phyloP scores from a whole-genome alignment of 2,329 filamentous ascomycete genomes.

The Pezicula neosporulosa region DNA sequence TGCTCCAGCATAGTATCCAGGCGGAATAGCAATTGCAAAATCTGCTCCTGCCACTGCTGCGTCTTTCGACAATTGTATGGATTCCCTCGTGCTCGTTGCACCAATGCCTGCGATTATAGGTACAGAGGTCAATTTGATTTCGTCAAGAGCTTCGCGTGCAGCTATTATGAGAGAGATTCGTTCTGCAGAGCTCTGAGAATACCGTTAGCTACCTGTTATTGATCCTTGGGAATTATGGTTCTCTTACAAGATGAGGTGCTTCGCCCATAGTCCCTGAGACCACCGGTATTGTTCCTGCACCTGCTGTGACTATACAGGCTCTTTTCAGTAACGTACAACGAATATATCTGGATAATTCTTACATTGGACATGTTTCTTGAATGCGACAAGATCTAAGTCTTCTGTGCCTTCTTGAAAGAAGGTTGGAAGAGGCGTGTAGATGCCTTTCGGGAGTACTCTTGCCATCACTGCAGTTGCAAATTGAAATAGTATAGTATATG shows the following conservation, averaged over 20 bases:
- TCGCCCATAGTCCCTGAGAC: slow-evolving; percentile 9
- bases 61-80: slow-evolving; percentile 33
- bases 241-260: slow-evolving; percentile 5
- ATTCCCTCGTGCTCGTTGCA: slow-evolving; percentile 33
- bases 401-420: slow-evolving; percentile 10
- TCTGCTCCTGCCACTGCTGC: slow-evolving; percentile 33
- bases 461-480: too few relatives aligned
- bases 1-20: slow-evolving; percentile 13
- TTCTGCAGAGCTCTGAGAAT: slow-evolving; percentile 22
- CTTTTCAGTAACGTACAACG: too few relatives aligned
- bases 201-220: neutral
- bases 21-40: slow-evolving; percentile 13
- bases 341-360: too few relatives aligned
- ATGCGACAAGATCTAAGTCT: slow-evolving; percentile 6
- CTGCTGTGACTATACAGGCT: neutral
- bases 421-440: slow-evolving; percentile 10
- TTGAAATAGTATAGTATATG: too few relatives aligned
- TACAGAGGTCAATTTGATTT: slow-evolving; percentile 30
- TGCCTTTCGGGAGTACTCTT: slow-evolving; percentile 2
- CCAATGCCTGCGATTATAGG: slow-evolving; percentile 43
- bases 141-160: slow-evolving; percentile 34
- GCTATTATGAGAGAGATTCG: slow-evolving; percentile 37
- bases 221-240: neutral
- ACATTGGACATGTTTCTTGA: slow-evolving; percentile 10
- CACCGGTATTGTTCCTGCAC: slow-evolving; percentile 6